These are phyloP conservation scores for Solanum clarkiae DNA, from an alignment of 257 asterid genomes.

Conservation along the genomic window DNA sequence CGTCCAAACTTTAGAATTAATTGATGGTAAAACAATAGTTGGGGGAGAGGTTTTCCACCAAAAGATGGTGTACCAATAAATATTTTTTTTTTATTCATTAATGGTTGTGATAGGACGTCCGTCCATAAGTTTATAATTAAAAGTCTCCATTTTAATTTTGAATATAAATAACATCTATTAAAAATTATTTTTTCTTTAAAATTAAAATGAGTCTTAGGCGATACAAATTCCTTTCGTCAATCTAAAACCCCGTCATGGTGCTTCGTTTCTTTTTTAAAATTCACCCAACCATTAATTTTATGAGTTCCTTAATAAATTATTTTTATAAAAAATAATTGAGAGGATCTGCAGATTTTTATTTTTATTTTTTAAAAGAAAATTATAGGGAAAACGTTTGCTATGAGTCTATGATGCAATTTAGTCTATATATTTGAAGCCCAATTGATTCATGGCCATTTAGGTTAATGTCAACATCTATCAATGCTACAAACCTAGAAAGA, in stretches of 20 bases:
- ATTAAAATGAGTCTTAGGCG: too few relatives aligned
- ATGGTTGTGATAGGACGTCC: neutral
- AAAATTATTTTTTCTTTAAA: too few relatives aligned
- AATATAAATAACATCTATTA: neutral
- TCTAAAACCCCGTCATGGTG: neutral
- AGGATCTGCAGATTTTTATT: neutral
- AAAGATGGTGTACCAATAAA: neutral
- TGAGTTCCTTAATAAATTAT: neutral
- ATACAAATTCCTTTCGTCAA: neutral
- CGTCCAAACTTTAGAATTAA: neutral
- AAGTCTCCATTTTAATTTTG: rapidly evolving
- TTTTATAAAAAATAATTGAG: neutral
- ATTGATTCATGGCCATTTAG: too few relatives aligned
- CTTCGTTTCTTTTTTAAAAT: neutral
- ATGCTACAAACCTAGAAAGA: neutral
- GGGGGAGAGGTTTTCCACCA: neutral
- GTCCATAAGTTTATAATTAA: neutral
- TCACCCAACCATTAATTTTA: neutral
- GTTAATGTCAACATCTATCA: too few relatives aligned
- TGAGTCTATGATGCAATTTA: too few relatives aligned
- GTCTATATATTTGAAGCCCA: too few relatives aligned
- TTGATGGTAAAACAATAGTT: neutral
- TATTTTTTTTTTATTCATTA: neutral
- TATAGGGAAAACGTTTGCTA: too few relatives aligned
- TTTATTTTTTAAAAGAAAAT: too few relatives aligned